Conservation (phyloP, 768 basidiomycete genomes). For the Chalciporus piperatus region DNA sequence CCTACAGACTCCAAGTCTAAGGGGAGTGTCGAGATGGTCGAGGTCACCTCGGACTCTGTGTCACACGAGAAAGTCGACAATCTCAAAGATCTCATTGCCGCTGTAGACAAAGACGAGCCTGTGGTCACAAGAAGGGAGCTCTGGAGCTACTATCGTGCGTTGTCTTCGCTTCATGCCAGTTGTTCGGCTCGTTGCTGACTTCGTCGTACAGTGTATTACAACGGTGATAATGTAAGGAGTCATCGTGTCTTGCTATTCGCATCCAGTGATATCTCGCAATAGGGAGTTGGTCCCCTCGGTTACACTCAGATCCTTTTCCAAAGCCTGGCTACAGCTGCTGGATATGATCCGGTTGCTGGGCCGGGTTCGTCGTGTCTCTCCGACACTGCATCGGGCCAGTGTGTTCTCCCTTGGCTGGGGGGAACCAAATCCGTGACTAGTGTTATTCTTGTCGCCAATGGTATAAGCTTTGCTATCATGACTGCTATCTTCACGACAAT, state of each 20-base stretch:
- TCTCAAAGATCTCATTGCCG: slow-evolving; percentile 35
- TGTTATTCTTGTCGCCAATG: slow-evolving; percentile 74
- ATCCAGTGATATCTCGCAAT: background rate
- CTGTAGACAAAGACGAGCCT: slow-evolving; percentile 53
- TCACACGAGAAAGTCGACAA: slow-evolving; percentile 9
- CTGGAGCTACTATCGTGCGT: slow-evolving; percentile 74
- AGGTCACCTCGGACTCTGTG: background rate
- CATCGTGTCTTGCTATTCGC: background rate
- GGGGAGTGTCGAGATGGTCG: slow-evolving; percentile 1
- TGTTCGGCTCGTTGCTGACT: background rate
- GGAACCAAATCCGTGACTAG: slow-evolving; percentile 75
- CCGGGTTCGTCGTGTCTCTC: slow-evolving; percentile 67
- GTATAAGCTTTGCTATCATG: slow-evolving; percentile 77
- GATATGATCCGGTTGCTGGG: slow-evolving; percentile 67
- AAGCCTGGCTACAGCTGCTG: slow-evolving; percentile 65
- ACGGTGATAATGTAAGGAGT: slow-evolving; percentile 67
- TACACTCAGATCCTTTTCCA: slow-evolving; percentile 79
- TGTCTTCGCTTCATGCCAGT: background rate
- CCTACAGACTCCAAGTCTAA: slow-evolving; percentile 3
- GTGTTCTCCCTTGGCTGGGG: slow-evolving; percentile 74
- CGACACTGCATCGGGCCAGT: slow-evolving; percentile 60
- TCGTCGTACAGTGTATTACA: slow-evolving; percentile 62
- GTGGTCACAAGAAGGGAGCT: slow-evolving; percentile 69
- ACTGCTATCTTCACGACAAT: slow-evolving; percentile 80
- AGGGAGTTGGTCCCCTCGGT: slow-evolving; percentile 68